Conservation (phyloP, 805 yeast genomes). For the Torulaspora maleeae region DNA sequence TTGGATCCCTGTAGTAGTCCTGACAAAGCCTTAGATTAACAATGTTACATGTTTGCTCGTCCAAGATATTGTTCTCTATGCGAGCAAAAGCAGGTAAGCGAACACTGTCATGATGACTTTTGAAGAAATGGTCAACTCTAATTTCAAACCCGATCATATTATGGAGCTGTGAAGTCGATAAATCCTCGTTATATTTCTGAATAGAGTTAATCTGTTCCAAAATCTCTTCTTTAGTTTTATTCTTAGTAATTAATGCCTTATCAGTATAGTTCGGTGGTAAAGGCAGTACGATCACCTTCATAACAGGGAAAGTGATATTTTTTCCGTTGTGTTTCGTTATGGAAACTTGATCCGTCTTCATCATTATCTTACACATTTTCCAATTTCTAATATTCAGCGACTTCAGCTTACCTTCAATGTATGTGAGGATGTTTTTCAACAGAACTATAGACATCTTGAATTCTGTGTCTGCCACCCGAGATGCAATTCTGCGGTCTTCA, state of each 20-base stretch:
- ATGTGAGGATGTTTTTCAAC: constrained; percentile 43
- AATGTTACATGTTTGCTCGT: constrained; percentile 45
- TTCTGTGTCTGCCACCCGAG: constrained; percentile 58
- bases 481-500: constrained; percentile 25
- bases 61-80: constrained; percentile 13
- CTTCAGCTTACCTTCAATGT: constrained; percentile 34
- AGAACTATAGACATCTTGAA: constrained; percentile 56
- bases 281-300: constrained; percentile 37
- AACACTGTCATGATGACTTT: constrained; percentile 27
- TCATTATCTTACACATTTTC: constrained; percentile 23
- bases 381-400: constrained; percentile 13
- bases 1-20: constrained; percentile 17
- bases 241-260: constrained; percentile 11
- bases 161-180: constrained; percentile 18
- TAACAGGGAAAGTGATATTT: constrained; percentile 23
- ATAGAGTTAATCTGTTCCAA: constrained; percentile 18
- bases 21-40: constrained; percentile 38
- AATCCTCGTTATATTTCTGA: constrained; percentile 12
- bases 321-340: constrained; percentile 2
- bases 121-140: constrained; percentile 35
- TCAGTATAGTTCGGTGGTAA: constrained; percentile 30
- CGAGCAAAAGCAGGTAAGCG: constrained; percentile 24
- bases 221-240: constrained; percentile 11
- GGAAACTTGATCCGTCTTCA: constrained; percentile 17
- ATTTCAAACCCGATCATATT: constrained; percentile 39